A percentile compares a stretch with the other conserved stretches of the same genome.
Evolutionary conservation across 306 rosid species (phyloP).

Genomic region (Datisca glomerata): DNA sequence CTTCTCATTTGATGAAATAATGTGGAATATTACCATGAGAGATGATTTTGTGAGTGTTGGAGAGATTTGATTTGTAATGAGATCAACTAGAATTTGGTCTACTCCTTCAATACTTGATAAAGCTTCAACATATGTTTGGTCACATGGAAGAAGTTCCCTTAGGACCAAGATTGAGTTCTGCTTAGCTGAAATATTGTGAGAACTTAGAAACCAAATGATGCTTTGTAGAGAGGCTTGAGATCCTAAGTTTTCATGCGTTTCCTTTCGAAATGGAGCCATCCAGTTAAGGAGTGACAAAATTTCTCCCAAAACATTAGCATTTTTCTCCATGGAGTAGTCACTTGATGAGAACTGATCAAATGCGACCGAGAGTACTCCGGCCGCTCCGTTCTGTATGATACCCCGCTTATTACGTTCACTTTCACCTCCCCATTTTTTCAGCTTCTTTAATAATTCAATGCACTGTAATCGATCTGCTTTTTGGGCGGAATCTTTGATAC

Average conservation of each 20-base stretch:
- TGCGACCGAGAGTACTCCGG: slow-evolving; percentile 30
- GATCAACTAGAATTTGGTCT: slow-evolving; percentile 26
- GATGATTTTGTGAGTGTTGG: slow-evolving; percentile 44
- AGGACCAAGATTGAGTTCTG: slow-evolving; percentile 39
- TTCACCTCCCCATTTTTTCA: slow-evolving; percentile 38
- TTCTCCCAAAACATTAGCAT: slow-evolving; percentile 29
- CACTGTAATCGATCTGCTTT: slow-evolving; percentile 27
- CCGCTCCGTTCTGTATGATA: slow-evolving; percentile 39
- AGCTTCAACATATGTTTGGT: slow-evolving; percentile 20
- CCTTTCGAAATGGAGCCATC: slow-evolving; percentile 52
- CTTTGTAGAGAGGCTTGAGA: slow-evolving; percentile 41
- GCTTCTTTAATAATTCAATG: slow-evolving; percentile 23
- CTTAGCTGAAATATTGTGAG: slow-evolving; percentile 31
- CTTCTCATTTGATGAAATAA: slow-evolving; percentile 28
- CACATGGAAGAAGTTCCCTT: slow-evolving; percentile 41
- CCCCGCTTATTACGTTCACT: slow-evolving; percentile 44
- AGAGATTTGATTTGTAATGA: slow-evolving; percentile 31
- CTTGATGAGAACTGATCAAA: slow-evolving; percentile 41
- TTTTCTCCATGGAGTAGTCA: slow-evolving; percentile 25
- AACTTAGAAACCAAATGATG: slow-evolving; percentile 50
- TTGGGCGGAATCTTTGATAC: slow-evolving; percentile 12
- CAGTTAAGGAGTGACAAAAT: slow-evolving; percentile 42
- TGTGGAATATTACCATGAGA: slow-evolving; percentile 23
- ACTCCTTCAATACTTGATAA: slow-evolving; percentile 37
- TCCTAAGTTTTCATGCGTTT: slow-evolving; percentile 34